Conservation (phyloP, 1,284 basidiomycete genomes). For the Singerocomus rubriflavus region DNA sequence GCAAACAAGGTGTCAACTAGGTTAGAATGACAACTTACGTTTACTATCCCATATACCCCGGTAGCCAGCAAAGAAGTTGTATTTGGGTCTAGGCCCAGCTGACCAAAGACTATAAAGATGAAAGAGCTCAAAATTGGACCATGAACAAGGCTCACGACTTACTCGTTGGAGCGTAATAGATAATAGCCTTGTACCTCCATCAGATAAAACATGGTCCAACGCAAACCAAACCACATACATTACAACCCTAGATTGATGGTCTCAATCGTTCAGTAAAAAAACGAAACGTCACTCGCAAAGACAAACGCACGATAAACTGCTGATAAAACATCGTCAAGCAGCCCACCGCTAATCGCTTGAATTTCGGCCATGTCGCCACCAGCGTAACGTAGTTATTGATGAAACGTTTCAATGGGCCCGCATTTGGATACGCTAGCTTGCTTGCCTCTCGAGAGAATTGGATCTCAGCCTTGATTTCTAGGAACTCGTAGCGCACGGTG, state of each 20-base stretch:
- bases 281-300: background rate
- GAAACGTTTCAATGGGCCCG: slow-evolving; percentile 17
- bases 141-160: slow-evolving; percentile 2
- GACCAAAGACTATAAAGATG: slow-evolving; percentile 28
- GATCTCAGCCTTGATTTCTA: slow-evolving; percentile 34
- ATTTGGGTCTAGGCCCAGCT: slow-evolving; percentile 32
- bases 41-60: slow-evolving; percentile 33
- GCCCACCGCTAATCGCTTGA: slow-evolving; percentile 32
- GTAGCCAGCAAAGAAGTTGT: slow-evolving; percentile 34
- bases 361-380: slow-evolving; percentile 33
- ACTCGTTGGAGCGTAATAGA: slow-evolving; percentile 37
- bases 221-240: slow-evolving; percentile 20
- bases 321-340: slow-evolving; percentile 35
- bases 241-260: slow-evolving; percentile 23
- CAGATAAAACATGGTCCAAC: slow-evolving; percentile 3
- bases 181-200: slow-evolving; percentile 26
- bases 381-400: slow-evolving; percentile 26
- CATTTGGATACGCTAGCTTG: slow-evolving; percentile 20
- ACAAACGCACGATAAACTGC: slow-evolving; percentile 30
- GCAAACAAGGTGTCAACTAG: background rate
- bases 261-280: background rate
- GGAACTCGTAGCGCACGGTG: slow-evolving; percentile 28
- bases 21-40: slow-evolving; percentile 18
- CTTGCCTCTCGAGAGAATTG: slow-evolving; percentile 27
- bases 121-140: background rate